phyloP scores from a whole-genome alignment of 805 yeast genomes.

The Phaffomyces thermotolerans region DNA sequence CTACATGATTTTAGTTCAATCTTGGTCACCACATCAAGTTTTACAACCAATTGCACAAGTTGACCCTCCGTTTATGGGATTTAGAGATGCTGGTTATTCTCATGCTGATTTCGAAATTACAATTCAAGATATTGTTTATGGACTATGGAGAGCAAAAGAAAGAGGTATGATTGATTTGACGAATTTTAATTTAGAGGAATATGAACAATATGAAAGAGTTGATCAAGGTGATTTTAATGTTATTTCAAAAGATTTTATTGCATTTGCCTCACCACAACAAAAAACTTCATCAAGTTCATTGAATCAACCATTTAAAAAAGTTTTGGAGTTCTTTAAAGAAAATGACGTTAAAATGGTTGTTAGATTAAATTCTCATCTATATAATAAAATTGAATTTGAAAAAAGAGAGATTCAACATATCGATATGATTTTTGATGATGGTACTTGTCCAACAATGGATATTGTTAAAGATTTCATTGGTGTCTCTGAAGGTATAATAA shows the following conservation, averaged over 20 bases:
- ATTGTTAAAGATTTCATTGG: slow-evolving; percentile 90
- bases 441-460: slow-evolving; percentile 94
- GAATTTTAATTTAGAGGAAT: slow-evolving; percentile 82
- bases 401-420: slow-evolving; percentile 79
- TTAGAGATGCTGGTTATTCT: slow-evolving; percentile 96
- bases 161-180: slow-evolving; percentile 82
- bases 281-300: slow-evolving; percentile 35
- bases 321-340: slow-evolving; percentile 64
- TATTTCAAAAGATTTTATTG: slow-evolving; percentile 87
- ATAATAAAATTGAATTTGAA: slow-evolving; percentile 79
- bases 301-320: slow-evolving; percentile 75
- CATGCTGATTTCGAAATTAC: slow-evolving; percentile 90
- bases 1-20: slow-evolving; percentile 90
- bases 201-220: slow-evolving; percentile 89
- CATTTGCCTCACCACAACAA: slow-evolving; percentile 95
- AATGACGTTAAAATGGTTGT: slow-evolving; percentile 84
- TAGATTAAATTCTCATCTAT: slow-evolving; percentile 84
- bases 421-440: slow-evolving; percentile 96
- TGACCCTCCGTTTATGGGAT: slow-evolving; percentile 89
- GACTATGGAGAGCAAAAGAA: slow-evolving; percentile 96
- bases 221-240: slow-evolving; percentile 96
- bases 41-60: slow-evolving; percentile 89
- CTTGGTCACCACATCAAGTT: slow-evolving; percentile 98
- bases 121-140: slow-evolving; percentile 92
- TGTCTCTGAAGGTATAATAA: slow-evolving; percentile 85